phyloP scores from a whole-genome alignment of 148 eudicot species.

The Chenopodium suecicum region DNA sequence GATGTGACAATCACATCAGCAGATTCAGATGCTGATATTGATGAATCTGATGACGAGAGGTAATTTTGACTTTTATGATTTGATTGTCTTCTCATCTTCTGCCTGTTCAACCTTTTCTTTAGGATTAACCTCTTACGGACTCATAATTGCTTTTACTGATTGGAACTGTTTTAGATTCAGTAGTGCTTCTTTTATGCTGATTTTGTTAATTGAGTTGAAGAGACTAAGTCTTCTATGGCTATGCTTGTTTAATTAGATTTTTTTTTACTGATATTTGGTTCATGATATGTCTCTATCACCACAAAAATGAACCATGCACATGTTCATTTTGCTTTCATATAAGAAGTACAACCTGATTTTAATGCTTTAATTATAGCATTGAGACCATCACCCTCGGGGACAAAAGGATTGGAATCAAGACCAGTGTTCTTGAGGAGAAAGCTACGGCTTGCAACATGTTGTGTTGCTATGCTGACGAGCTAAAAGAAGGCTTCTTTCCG shows the following conservation, averaged over 20 bases:
- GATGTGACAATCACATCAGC: slow-evolving; percentile 40
- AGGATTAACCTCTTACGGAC: neutral
- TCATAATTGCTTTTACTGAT: neutral
- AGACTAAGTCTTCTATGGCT: neutral
- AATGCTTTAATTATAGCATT: slow-evolving; percentile 31
- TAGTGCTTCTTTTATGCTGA: too few relatives aligned
- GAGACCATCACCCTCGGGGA: slow-evolving; percentile 43
- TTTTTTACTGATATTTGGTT: neutral
- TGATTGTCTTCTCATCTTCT: neutral
- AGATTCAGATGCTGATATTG: slow-evolving; percentile 44
- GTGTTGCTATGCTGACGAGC: slow-evolving; percentile 52
- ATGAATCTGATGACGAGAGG: slow-evolving; percentile 52
- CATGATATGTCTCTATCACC: neutral
- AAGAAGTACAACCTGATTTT: neutral
- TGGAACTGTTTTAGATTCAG: neutral
- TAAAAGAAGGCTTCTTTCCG: slow-evolving; percentile 50
- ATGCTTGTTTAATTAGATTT: neutral
- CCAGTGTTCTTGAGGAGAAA: slow-evolving; percentile 47
- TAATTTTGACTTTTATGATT: slow-evolving; percentile 12
- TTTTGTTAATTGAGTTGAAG: neutral
- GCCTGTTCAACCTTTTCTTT: neutral
- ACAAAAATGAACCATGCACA: neutral
- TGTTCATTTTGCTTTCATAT: neutral
- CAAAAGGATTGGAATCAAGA: slow-evolving; percentile 45
- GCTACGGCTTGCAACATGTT: slow-evolving; percentile 53